Evolutionary conservation across 495 filamentous ascomycete genomes (phyloP).

Genomic region (Penicillium bialowiezense): DNA sequence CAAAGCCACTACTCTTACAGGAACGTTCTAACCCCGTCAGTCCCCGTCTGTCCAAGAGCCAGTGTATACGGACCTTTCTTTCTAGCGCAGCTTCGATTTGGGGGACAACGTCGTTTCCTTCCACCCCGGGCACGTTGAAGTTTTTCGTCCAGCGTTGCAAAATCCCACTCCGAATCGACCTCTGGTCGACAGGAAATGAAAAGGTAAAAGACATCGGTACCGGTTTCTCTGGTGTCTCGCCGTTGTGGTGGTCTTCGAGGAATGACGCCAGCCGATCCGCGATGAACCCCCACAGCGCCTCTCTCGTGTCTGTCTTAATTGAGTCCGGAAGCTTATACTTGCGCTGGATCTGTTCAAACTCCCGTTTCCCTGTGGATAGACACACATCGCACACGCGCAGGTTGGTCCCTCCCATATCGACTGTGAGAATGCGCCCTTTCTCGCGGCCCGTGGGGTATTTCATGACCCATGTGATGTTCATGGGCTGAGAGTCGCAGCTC

Average conservation of each 20-base stretch:
- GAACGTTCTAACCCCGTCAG: conserved; percentile 56
- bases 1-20: conserved; percentile 80
- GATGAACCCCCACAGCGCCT: conserved; percentile 89
- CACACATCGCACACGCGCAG: conserved; percentile 88
- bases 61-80: conserved; percentile 53
- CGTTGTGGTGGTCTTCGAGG: conserved; percentile 73
- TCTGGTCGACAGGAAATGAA: conserved; percentile 87
- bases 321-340: conserved; percentile 89
- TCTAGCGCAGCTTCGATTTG: conserved; percentile 78
- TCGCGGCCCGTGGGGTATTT: conserved; percentile 75
- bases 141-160: conserved; percentile 96
- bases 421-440: conserved; percentile 78
- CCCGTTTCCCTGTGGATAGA: conserved; percentile 73
- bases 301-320: conserved; percentile 74
- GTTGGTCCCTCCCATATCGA: conserved; percentile 97
- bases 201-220: conserved; percentile 90
- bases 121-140: conserved; percentile 87
- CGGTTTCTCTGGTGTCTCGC: conserved; percentile 42
- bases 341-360: conserved; percentile 89
- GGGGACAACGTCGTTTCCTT: conserved; percentile 85
- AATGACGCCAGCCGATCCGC: conserved; percentile 86
- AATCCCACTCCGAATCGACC: conserved; percentile 83
- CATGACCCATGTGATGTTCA: conserved; percentile 97
- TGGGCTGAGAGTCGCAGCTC: conserved; percentile 58
- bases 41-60: neutral